Conservation (phyloP, 176 grass and related monocot species). For the Cymbopogon citratus region DNA sequence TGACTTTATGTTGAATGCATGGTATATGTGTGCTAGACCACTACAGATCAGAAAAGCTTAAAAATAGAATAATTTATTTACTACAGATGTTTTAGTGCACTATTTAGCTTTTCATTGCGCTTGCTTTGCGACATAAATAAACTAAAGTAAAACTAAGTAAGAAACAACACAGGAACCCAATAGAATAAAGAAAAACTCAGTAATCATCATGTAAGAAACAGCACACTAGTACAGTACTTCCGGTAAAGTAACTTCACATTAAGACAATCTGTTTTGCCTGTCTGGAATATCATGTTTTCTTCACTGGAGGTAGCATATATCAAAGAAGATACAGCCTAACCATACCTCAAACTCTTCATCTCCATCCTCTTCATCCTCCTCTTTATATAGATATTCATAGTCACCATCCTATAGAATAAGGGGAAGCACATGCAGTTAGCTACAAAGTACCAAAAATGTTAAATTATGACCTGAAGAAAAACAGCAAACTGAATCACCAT, state of each 20-base stretch:
- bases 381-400: too few species aligned
- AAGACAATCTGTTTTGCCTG: background rate
- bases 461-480: background rate
- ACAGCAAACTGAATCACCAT: background rate
- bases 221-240: background rate
- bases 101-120: background rate
- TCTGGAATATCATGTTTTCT: background rate
- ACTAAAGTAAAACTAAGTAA: background rate
- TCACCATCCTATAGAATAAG: background rate
- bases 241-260: background rate
- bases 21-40: background rate
- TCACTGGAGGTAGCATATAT: background rate
- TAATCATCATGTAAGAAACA: background rate
- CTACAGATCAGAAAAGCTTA: background rate
- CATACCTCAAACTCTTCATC: background rate
- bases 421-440: background rate
- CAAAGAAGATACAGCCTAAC: background rate
- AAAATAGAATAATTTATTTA: background rate
- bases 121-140: background rate
- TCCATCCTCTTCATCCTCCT: background rate
- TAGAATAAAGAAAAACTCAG: background rate
- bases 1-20: background rate
- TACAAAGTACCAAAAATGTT: background rate
- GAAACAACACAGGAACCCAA: background rate
- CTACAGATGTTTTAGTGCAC: background rate